Conservation (phyloP, 202 grass and related monocot species). For the Setaria italica region DNA sequence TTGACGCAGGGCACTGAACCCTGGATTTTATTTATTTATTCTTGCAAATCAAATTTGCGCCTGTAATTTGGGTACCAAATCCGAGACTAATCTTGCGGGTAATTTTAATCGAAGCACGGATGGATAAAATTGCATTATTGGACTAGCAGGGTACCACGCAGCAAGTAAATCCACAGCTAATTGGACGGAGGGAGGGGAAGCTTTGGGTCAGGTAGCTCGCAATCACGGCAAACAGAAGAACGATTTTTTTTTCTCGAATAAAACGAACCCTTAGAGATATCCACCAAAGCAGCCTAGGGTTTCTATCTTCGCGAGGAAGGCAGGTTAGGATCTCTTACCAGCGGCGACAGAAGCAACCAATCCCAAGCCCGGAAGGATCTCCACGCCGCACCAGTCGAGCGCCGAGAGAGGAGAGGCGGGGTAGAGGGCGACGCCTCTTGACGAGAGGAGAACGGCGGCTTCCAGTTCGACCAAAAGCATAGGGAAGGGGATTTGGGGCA, state of each 20-base stretch:
- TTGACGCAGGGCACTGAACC: background rate
- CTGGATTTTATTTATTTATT: background rate
- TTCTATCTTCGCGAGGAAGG: background rate
- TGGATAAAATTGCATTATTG: background rate
- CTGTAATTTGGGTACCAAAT: background rate
- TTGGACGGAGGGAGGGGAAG: background rate
- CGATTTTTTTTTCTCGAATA: background rate
- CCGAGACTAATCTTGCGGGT: background rate
- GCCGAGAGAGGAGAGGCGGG: background rate
- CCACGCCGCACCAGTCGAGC: background rate
- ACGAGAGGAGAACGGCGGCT: background rate
- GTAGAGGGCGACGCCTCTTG: background rate
- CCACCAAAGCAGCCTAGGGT: background rate
- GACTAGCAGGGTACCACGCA: background rate
- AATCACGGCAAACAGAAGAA: background rate
- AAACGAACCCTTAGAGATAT: background rate
- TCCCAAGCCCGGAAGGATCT: background rate
- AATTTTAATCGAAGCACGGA: background rate
- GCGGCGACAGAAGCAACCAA: background rate
- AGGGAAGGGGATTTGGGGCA: too few species aligned
- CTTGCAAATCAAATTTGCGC: background rate
- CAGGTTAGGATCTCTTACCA: background rate
- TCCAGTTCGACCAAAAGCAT: background rate
- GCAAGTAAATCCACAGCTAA: background rate
- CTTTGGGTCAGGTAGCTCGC: background rate